Base-by-base conservation (phyloP, 139 green algal species). In the Pseudopediastrum boryanum region DNA sequence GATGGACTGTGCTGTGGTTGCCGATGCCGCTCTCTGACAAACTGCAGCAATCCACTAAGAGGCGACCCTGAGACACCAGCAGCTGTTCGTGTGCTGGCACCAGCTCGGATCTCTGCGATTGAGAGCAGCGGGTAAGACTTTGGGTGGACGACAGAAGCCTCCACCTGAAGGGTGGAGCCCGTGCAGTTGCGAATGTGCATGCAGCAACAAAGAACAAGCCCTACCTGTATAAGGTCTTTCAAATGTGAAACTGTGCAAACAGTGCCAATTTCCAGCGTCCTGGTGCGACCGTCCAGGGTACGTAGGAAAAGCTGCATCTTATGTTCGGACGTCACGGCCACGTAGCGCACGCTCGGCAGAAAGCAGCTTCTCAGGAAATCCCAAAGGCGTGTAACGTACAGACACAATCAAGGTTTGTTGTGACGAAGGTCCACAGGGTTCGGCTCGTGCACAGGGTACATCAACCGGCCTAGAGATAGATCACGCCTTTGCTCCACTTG, bases 271-370 rank as follows among this genome's bases (percentile, higher is more conserved):
- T 80, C 59, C 23, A 89, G 64, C 1, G 31, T n/a, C 33, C 56
- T 43, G 62, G 29, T 54, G 27, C 62, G 12, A 8, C 80, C 82
- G 3, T 68, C 42, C 1, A 92, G 54, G 10, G 52, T 61, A n/a
- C 85, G 77, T 0, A 94, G 67, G 39, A 93, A 89, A 6, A 94
- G 50, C 74, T 93, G 89, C 84, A 93, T 92, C 46, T 1, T 67
- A 6, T n/a, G n/a, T n/a, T n/a, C n/a, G n/a, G n/a, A n/a, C n/a
- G n/a, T n/a, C n/a, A n/a, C n/a, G n/a, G n/a, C n/a, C n/a, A n/a
- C n/a, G n/a, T n/a, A n/a, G n/a, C n/a, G n/a, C n/a, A n/a, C n/a
- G n/a, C n/a, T n/a, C n/a, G n/a, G n/a, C n/a, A n/a, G n/a, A n/a
- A n/a, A n/a, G n/a, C n/a, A n/a, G n/a, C n/a, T n/a, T n/a, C n/a